A percentile compares a stretch with the other conserved stretches of the same genome.
phyloP scores from a whole-genome alignment of 192 early-diverging fungal species.

The Cladochytrium replicatum region DNA sequence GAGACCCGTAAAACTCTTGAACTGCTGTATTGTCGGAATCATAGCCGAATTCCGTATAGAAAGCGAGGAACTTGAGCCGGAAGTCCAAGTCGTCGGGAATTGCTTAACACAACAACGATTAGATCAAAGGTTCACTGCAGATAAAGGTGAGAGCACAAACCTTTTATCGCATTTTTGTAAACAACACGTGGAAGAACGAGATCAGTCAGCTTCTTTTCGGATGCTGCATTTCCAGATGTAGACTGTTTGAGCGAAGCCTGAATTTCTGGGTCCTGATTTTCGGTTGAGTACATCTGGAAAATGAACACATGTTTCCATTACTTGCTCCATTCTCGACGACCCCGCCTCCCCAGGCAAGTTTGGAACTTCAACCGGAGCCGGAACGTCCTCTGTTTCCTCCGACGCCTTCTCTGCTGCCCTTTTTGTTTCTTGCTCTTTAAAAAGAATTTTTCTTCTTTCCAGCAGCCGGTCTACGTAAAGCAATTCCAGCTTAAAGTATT shows the following conservation, averaged over 20 bases:
- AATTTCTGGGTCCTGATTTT: slow-evolving; percentile 23
- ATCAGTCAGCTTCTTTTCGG: slow-evolving; percentile 39
- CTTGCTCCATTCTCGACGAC: not conserved
- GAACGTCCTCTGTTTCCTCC: not conserved
- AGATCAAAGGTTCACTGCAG: not conserved
- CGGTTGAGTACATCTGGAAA: slow-evolving; percentile 45
- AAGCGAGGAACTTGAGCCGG: slow-evolving; percentile 58
- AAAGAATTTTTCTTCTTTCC: slow-evolving; percentile 68
- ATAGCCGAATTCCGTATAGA: slow-evolving; percentile 46
- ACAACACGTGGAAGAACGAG: slow-evolving; percentile 67
- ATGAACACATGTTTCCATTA: slow-evolving; percentile 36
- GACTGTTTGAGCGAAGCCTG: slow-evolving; percentile 22
- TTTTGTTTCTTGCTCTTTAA: slow-evolving; percentile 2
- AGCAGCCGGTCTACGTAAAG: slow-evolving; percentile 79
- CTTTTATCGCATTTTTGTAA: slow-evolving; percentile 68
- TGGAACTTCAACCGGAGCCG: not conserved
- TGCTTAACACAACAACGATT: slow-evolving; percentile 13
- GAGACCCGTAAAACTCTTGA: slow-evolving; percentile 30
- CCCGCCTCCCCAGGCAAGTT: not conserved
- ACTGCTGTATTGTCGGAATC: slow-evolving; percentile 33
- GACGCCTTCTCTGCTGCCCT: not conserved
- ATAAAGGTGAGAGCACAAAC: slow-evolving; percentile 11
- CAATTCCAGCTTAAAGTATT: slow-evolving; percentile 90
- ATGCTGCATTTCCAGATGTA: slow-evolving; percentile 26
- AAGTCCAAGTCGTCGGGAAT: slow-evolving; percentile 66